Evolutionary conservation across 306 rosid genomes (phyloP).

Genomic region (Quercus suber): DNA sequence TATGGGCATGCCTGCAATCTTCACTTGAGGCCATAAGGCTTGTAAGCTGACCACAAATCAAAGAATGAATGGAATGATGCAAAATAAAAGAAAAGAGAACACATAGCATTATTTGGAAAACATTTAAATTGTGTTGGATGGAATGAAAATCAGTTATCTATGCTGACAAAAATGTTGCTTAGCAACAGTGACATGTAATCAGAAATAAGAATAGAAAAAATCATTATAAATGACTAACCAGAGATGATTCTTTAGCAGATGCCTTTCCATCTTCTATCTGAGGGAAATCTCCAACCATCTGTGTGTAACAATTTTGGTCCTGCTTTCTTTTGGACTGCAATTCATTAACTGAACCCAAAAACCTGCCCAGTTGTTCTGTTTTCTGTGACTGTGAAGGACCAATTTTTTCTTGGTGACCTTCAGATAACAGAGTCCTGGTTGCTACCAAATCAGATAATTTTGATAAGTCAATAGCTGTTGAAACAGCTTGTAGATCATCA

Average conservation of each 20-base stretch:
- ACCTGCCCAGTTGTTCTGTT: conserved; percentile 27
- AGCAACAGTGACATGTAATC: neutral
- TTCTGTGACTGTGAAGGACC: conserved; percentile 30
- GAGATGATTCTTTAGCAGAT: conserved; percentile 35
- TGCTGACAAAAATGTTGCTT: conserved; percentile 1
- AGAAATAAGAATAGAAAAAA: conserved; percentile 1
- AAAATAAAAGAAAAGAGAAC: neutral
- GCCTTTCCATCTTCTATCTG: conserved; percentile 41
- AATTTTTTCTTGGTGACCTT: conserved; percentile 46
- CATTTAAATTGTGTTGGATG: neutral
- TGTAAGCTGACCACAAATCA: neutral
- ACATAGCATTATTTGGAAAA: neutral
- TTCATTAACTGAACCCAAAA: conserved; percentile 37
- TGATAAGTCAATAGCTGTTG: conserved; percentile 45
- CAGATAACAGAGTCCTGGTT: conserved; percentile 38
- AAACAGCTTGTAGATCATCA: conserved; percentile 26
- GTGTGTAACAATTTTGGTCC: conserved; percentile 41
- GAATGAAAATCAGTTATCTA: neutral
- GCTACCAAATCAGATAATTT: conserved; percentile 60
- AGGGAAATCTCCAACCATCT: conserved; percentile 34
- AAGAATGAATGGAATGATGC: neutral
- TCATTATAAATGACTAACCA: conserved; percentile 38
- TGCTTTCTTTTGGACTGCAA: conserved; percentile 44
- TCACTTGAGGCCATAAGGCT: no score
- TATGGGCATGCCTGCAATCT: no score